Base-by-base conservation (phyloP, 208 protist species). In the Trypanosoma brucei region DNA sequence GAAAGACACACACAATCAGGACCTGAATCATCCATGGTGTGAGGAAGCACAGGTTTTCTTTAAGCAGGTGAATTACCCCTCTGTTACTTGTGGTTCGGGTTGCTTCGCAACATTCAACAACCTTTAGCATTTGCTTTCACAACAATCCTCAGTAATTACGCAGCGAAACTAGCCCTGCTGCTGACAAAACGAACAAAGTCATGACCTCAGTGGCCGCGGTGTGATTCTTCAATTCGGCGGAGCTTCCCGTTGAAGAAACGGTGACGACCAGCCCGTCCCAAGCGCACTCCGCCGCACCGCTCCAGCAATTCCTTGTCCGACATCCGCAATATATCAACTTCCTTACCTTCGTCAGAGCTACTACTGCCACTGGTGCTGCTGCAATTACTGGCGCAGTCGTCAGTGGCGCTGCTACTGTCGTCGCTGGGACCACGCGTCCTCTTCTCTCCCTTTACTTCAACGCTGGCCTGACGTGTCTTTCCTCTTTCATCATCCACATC, bases 181-280 rank as follows among this genome's bases (percentile, higher is more conserved):
- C 22, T 22, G 22, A 22, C 22, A 22, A 22, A 22, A 22, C 22
- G 22, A 22, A 22, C 22, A 22, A 22, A 22, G 22, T 22, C 22
- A 22, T 22, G 22, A 37, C 44, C n/a, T 14, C 39, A 61, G 40
- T 58, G n/a, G 13, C 38, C 54, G n/a, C 51, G 55, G 13, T 81
- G 66, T 51, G 70, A 72, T 22, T 65, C 53, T 37, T 79, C 78
- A 55, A 91, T 86, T 61, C 88, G 88, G 36, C 72, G 68, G 8
- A 94, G 76, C 72, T 94, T 94, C 0, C 88, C 88, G 42, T 91
- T 80, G 66, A 94, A 94, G 72, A 88, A 86, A 44, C 88, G 83
- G 64, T 94, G 88, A 7, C 88, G 80, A 36, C 88, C 88, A 2
- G 83, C 83, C 22, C 88, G 80, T 2, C 88, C 88, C 22, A 94